Evolutionary conservation across 768 basidiomycete species (phyloP).

Genomic region (Lactarius psammicola): DNA sequence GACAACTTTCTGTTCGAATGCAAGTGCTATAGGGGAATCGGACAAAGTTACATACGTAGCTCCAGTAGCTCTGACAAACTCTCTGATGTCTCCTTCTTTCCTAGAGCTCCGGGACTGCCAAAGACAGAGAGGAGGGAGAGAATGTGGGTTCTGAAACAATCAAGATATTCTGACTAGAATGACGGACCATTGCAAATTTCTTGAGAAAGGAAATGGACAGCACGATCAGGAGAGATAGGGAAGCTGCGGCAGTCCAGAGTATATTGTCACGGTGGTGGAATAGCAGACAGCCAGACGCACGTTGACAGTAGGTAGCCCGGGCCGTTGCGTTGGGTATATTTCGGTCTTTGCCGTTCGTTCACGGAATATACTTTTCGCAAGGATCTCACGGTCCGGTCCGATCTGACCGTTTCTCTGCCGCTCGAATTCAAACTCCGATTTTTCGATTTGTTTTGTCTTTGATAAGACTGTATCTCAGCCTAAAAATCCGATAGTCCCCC

Average conservation of each 20-base stretch:
- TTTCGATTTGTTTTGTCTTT: no score
- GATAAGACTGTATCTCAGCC: no score
- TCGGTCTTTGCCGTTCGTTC: background rate
- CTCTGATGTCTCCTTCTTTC: conserved; percentile 20
- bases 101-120: conserved; percentile 22
- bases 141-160: background rate
- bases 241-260: background rate
- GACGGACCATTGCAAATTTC: conserved; percentile 21
- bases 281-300: background rate
- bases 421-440: no score
- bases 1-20: background rate
- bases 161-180: background rate
- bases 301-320: background rate
- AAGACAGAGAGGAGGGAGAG: background rate
- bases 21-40: background rate
- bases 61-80: conserved; percentile 23
- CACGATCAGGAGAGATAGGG: conserved; percentile 16
- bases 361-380: no score
- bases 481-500: no score
- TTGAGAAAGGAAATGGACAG: conserved; percentile 9
- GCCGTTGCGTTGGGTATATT: background rate
- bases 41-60: conserved; percentile 21
- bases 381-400: no score
- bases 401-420: no score
- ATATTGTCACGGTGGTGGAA: background rate